Evolutionary conservation across 129 eudicot genomes (phyloP).

Genomic region (Escallonia herrerae): DNA sequence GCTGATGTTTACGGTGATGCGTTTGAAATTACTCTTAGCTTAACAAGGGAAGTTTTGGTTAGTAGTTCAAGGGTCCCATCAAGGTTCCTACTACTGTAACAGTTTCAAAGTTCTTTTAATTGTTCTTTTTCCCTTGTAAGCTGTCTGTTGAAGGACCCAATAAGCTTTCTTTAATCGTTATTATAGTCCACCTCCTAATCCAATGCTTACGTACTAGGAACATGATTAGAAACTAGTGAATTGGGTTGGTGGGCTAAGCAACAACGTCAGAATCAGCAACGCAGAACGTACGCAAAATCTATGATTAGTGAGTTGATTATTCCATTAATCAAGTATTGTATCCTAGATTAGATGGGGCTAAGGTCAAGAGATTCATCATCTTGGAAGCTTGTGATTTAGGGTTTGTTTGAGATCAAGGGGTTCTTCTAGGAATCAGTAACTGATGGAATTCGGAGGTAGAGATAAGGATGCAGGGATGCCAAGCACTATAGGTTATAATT

Average conservation of each 20-base stretch:
- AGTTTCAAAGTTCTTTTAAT: background rate
- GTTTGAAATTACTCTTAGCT: background rate
- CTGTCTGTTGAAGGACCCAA: background rate
- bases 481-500: conserved; percentile 17
- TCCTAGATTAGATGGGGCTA: background rate
- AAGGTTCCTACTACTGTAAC: background rate
- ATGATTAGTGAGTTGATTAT: background rate
- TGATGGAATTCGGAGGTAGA: conserved; percentile 47
- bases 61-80: background rate
- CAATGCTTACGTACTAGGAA: conserved; percentile 7
- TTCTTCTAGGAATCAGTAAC: conserved; percentile 11
- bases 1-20: background rate
- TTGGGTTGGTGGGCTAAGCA: conserved; percentile 18
- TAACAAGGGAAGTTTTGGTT: background rate
- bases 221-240: background rate
- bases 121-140: background rate
- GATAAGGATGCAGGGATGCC: conserved; percentile 13
- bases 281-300: background rate
- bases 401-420: conserved; percentile 12
- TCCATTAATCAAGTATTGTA: background rate
- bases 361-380: background rate
- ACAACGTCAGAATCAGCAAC: conserved; percentile 13
- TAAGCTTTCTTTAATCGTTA: background rate
- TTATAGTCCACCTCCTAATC: background rate
- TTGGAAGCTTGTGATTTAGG: background rate